Conservation (phyloP, 1,284 basidiomycete genomes). For the Austroboletus niveus region DNA sequence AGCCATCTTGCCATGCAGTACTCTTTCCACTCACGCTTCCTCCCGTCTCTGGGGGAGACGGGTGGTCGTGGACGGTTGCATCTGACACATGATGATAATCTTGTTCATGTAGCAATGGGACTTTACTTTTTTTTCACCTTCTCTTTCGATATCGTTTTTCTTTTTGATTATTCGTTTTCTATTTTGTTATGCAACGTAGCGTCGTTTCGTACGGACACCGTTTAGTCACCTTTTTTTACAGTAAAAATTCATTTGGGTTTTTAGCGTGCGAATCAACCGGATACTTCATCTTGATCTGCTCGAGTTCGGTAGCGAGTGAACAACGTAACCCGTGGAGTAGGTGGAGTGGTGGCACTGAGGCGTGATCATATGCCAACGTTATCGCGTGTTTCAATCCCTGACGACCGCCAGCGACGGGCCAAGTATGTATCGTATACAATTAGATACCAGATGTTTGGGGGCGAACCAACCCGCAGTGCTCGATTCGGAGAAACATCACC, state of each 20-base stretch:
- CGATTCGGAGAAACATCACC: too few species aligned
- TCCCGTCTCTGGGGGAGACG: constrained; percentile 1
- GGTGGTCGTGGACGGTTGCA: constrained; percentile 21
- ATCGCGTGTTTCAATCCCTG: too few species aligned
- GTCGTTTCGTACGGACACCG: constrained; percentile 20
- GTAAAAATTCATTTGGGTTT: not conserved
- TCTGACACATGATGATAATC: constrained; percentile 26
- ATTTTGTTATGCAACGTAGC: constrained; percentile 29
- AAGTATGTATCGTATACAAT: too few species aligned
- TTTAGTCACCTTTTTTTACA: constrained; percentile 22
- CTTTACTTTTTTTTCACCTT: constrained; percentile 2
- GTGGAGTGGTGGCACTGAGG: too few species aligned
- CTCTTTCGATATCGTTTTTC: not conserved
- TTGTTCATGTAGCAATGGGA: constrained; percentile 26
- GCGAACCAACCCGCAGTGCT: too few species aligned
- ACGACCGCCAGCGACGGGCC: too few species aligned
- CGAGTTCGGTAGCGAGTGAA: too few species aligned
- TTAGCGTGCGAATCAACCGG: not conserved
- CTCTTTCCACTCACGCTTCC: constrained; percentile 3
- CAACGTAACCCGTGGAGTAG: too few species aligned
- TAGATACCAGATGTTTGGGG: too few species aligned
- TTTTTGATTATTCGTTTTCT: constrained; percentile 35
- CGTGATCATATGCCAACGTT: too few species aligned
- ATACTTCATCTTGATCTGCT: too few species aligned
- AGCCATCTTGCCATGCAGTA: constrained; percentile 5